Evolutionary conservation across 768 basidiomycete species (phyloP), one percentile per base, ranked within the genome.

Genomic region (Rhodotorula graminis): DNA sequence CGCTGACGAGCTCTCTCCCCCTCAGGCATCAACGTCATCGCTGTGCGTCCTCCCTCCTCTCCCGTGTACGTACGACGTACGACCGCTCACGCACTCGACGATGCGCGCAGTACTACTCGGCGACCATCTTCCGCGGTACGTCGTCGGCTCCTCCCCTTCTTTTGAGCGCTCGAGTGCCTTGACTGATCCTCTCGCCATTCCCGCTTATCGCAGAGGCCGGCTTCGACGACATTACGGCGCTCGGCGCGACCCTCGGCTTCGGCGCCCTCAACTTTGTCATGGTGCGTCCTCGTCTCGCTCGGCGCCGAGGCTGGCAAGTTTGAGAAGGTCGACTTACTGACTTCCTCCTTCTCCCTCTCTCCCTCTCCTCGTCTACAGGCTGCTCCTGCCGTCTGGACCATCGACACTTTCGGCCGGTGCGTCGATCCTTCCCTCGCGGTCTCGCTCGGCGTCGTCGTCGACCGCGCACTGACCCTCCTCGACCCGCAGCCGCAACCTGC

Each of bases 401-500:
- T 65, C 60, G 70, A 61, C 46, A 65, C 57, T 3, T 58, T 58
- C 33, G 57, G 21, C 33, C 7, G 44, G 44, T 46, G 11, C 37
- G 37, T 37, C 37, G 42, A 9, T 44, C 42, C 8, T 44, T 44
- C 42, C 9, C 42, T 15, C 8, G n/a, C 55, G 29, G 40, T 53
- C 64, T 7, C 47, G 44, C 21, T 23, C 21, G 46, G 31, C 57
- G 12, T 8, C 31, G 1, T 37, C 31, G 16, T 62, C 65, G 61
- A 57, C 37, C 33, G 90, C n/a, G n/a, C n/a, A n/a, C n/a, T n/a
- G n/a, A n/a, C n/a, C n/a, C n/a, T n/a, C n/a, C n/a, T n/a, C n/a
- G n/a, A n/a, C 86, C 76, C 90, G 90, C 18, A 85, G 91, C 44
- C 87, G 91, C 31, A 88, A 86, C 68, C 83, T 92, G 1, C 82